Evolutionary conservation across 495 filamentous ascomycete species (phyloP).

Genomic region (Lichenothelia convexa): DNA sequence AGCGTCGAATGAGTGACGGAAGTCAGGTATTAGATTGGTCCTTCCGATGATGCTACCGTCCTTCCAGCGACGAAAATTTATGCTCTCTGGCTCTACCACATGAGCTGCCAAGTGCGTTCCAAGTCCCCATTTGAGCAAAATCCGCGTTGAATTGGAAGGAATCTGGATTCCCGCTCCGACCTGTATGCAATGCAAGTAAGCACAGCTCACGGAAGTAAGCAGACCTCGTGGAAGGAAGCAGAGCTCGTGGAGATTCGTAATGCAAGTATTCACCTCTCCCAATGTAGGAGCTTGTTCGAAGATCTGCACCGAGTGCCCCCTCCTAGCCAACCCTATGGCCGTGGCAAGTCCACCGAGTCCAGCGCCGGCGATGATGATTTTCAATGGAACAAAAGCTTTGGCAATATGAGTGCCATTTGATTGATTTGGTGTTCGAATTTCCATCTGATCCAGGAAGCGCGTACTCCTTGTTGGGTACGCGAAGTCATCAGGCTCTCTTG

Average conservation of each 20-base stretch:
- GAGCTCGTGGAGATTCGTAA: neutral
- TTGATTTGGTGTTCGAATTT: no score
- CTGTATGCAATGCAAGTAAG: neutral
- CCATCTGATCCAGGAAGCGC: no score
- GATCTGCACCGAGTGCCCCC: slow-evolving; percentile 29
- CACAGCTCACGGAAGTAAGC: neutral
- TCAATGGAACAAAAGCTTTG: no score
- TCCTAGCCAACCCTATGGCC: slow-evolving; percentile 27
- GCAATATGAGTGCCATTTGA: no score
- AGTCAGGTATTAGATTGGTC: slow-evolving; percentile 23
- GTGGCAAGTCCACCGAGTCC: slow-evolving; percentile 33
- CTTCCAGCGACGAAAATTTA: slow-evolving; percentile 27
- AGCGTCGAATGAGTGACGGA: slow-evolving; percentile 17
- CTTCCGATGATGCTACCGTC: slow-evolving; percentile 23
- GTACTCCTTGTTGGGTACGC: no score
- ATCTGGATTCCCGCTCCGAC: slow-evolving; percentile 15
- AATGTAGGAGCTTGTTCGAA: slow-evolving; percentile 28
- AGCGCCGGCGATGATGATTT: slow-evolving; percentile 31
- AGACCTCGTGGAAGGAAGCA: neutral
- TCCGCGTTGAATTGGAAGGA: slow-evolving; percentile 14
- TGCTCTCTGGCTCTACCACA: slow-evolving; percentile 21
- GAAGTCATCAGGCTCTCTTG: no score
- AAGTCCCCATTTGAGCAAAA: slow-evolving; percentile 18
- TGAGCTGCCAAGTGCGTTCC: slow-evolving; percentile 16
- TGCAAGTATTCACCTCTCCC: slow-evolving; percentile 23